Base-by-base conservation (phyloP, 2,329 filamentous ascomycete genomes). In the Colletotrichum sp. region DNA sequence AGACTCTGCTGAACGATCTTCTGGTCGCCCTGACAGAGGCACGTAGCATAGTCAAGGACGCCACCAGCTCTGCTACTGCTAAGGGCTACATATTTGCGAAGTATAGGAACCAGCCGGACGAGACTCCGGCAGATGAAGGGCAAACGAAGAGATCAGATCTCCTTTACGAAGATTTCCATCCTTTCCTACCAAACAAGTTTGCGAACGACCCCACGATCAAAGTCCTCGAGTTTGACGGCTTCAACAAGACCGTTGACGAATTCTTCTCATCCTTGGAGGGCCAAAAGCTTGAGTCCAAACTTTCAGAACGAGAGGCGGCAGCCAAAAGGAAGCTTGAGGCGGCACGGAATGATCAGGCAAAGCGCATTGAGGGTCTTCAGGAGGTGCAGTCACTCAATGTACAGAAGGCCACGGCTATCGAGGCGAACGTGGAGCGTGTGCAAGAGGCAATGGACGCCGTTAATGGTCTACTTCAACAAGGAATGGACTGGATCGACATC, bases 401-500 rank as follows among this genome's bases (percentile, higher is more conserved):
- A 34, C 93, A 95, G 71, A 99, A 98, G 84, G 97, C 96, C 4
- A 93, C 93, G 71, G 95, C 96, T 0, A 97, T 99, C 57, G 92
- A 98, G 83, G 95, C 95, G 26, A 99, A 99, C 81, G 89, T 95
- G 2, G 95, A 98, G 81, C 92, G 96, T 67, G 96, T 99, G 0
- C 95, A 98, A 82, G 97, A 99, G 85, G 96, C 95, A 6, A 96
- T 96, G 83, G 95, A 96, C 82, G 96, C 97, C 5, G 93, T 99
- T 69, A 99, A 98, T 83, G 95, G 95, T 1, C 87, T 99, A n/a
- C 92, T 99, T 76, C 92, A 92, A 7, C 95, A 98, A 81, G 96
- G 96, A 13, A 99, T 99, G 96, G 97, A 99, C 80, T 99, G 97
- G 97, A 92, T 95, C 13, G 95, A 98, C 79, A 96, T 99, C 80